Evolutionary conservation across 768 basidiomycete genomes (phyloP), one percentile per base, ranked within the genome.

Genomic region (Chalciporus sphaerocephalus): DNA sequence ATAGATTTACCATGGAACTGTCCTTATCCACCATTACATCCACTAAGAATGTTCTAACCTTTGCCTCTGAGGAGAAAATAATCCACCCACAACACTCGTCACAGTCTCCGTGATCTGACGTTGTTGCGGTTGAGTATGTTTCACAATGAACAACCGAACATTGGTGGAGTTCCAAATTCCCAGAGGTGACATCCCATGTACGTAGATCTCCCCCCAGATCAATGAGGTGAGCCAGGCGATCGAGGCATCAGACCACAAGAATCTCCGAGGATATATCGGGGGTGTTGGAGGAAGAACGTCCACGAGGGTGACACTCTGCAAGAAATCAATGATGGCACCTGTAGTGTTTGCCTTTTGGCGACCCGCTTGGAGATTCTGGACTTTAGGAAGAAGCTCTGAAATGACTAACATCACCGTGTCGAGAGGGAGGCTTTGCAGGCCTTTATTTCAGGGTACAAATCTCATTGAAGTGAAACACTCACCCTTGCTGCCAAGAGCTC

Each of bases 401-500:
- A 92, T 84, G n/a, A 90, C 72, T 16, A 96, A 66, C 73, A 95
- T 83, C 32, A 96, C 82, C 2, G 83, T 74, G 61, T 96, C 93
- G 32, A 98, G 74, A 8, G 95, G 94, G 23, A 98, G 74, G 10
- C 92, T 94, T 51, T 16, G 43, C 30, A 32, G 22, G 16, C 20
- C 17, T 61, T 17, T 58, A 40, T 33, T 38, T 38, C 17, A 36
- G 47, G n/a, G 48, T 37, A 22, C 11, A 22, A 17, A 28, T n/a
- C 40, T 38, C 34, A 41, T 15, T 17, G 13, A 38, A 40, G 42
- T 33, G 41, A 32, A 44, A 48, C 6, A 17, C 70, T 61, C 54
- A 91, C 92, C 94, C 94, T 75, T 94, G 91, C 56, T 95, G 90
- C 95, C 95, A 98, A 2, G 93, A 93, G 17, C 87, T 79, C 4